These are phyloP conservation scores for Salinomyces thailandicus DNA, from an alignment of 2,329 filamentous ascomycete genomes.

Conservation along the genomic window DNA sequence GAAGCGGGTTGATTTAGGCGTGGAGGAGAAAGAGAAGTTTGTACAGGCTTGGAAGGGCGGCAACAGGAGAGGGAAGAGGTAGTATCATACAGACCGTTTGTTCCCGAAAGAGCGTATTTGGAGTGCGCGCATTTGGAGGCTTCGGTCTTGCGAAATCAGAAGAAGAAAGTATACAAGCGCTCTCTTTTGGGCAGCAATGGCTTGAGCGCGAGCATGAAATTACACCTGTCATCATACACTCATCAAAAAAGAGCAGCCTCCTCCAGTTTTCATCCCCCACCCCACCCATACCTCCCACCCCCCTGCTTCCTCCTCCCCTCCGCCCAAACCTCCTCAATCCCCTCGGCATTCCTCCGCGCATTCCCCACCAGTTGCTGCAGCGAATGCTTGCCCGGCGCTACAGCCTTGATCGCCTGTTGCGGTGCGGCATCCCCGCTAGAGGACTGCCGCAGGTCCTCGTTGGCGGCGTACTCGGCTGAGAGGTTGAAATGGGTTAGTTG, in stretches of 20 bases:
- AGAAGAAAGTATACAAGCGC: too few species aligned
- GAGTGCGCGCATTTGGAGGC: too few species aligned
- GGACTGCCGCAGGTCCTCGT: conserved; percentile 62
- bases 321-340: conserved; percentile 85
- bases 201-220: too few species aligned
- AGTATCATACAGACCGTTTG: too few species aligned
- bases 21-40: conserved; percentile 75
- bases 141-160: too few species aligned
- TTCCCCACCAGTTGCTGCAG: conserved; percentile 78
- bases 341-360: conserved; percentile 71
- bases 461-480: conserved; percentile 74
- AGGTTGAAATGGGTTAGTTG: conserved; percentile 85
- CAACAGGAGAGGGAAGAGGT: too few species aligned
- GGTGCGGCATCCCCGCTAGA: conserved; percentile 57
- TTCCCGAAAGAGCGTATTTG: too few species aligned
- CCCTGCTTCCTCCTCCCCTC: conserved; percentile 71
- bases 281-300: conserved; percentile 66
- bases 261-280: too few species aligned
- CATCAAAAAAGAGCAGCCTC: too few species aligned
- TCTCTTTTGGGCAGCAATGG: too few species aligned
- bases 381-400: conserved; percentile 82
- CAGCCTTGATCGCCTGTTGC: conserved; percentile 72
- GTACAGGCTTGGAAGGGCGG: conserved; percentile 50
- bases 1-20: conserved; percentile 75
- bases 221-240: too few species aligned